Conservation (phyloP, 192 early-diverging fungal genomes). For the Phlyctochytrium bullatum region DNA sequence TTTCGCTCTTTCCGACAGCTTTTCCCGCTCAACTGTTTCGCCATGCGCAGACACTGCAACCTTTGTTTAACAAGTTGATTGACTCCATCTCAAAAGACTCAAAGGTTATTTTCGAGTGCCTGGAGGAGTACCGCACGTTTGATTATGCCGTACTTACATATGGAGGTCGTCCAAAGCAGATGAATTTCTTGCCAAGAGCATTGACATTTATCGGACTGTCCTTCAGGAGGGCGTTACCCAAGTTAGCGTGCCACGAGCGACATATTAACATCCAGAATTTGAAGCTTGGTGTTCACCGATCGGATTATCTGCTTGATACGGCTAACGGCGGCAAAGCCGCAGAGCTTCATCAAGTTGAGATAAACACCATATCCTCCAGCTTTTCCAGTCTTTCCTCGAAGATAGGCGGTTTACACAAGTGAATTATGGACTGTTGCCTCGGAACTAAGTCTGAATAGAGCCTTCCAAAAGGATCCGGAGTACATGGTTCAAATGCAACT, state of each 20-base stretch:
- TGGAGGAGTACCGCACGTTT: no score
- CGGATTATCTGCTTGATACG: constrained; percentile 87
- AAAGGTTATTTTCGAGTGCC: constrained; percentile 67
- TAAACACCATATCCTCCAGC: constrained; percentile 93
- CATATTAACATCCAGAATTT: constrained; percentile 53
- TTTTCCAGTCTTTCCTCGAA: constrained; percentile 80
- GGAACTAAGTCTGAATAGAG: no score
- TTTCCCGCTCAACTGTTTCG: constrained; percentile 74
- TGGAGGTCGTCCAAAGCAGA: constrained; percentile 64
- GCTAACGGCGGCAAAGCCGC: constrained; percentile 29
- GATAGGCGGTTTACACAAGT: constrained; percentile 77
- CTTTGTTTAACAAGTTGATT: constrained; percentile 77
- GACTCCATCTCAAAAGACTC: constrained; percentile 74
- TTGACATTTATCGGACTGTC: constrained; percentile 72
- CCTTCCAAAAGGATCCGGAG: no score
- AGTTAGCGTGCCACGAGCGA: no score
- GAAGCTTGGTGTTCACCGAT: constrained; percentile 83
- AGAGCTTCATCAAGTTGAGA: constrained; percentile 80
- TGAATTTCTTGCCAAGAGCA: constrained; percentile 76
- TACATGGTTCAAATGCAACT: no score
- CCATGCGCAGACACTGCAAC: constrained; percentile 72
- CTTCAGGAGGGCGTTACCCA: no score
- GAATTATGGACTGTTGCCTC: no score
- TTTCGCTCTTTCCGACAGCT: constrained; percentile 82
- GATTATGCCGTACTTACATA: no score